Conservation (phyloP, 2,329 filamentous ascomycete genomes). For the Tolypocladium capitatum region DNA sequence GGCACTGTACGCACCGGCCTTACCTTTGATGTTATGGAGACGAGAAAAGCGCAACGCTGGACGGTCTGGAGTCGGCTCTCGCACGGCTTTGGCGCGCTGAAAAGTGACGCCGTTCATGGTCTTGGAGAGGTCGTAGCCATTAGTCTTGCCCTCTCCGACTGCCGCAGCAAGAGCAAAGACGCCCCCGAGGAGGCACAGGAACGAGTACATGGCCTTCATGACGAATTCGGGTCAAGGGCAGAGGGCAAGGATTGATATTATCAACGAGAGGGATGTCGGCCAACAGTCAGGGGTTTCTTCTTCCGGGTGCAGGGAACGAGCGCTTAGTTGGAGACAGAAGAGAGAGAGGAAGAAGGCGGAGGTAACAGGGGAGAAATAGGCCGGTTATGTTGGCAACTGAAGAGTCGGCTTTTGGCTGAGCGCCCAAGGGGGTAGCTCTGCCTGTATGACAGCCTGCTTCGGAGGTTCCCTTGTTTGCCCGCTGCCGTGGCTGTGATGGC, state of each 20-base stretch:
- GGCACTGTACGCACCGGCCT: slow-evolving; percentile 11
- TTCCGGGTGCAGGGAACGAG: not conserved
- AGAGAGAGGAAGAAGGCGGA: not conserved
- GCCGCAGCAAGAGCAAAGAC: slow-evolving; percentile 1
- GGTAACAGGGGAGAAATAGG: not conserved
- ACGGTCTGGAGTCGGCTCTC: slow-evolving; percentile 14
- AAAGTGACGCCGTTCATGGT: slow-evolving; percentile 25
- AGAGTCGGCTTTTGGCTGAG: not conserved
- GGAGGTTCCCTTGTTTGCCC: not conserved
- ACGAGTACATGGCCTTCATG: not conserved
- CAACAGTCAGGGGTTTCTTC: not conserved
- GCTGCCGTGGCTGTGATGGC: not conserved
- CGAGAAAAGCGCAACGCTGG: slow-evolving; percentile 17
- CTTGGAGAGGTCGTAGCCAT: slow-evolving; percentile 19
- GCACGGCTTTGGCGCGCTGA: slow-evolving; percentile 17
- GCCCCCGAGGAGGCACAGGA: slow-evolving; percentile 4
- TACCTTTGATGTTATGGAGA: slow-evolving; percentile 17
- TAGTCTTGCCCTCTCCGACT: not conserved
- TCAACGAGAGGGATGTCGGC: not conserved
- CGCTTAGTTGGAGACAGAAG: not conserved
- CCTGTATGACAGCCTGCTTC: not conserved
- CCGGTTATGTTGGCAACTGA: not conserved
- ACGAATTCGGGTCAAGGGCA: not conserved
- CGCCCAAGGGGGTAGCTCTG: too few species aligned
- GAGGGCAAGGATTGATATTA: too few species aligned